These are phyloP conservation scores for Polytolypa hystricis DNA, from an alignment of 2,329 filamentous ascomycete genomes.

Conservation along the genomic window DNA sequence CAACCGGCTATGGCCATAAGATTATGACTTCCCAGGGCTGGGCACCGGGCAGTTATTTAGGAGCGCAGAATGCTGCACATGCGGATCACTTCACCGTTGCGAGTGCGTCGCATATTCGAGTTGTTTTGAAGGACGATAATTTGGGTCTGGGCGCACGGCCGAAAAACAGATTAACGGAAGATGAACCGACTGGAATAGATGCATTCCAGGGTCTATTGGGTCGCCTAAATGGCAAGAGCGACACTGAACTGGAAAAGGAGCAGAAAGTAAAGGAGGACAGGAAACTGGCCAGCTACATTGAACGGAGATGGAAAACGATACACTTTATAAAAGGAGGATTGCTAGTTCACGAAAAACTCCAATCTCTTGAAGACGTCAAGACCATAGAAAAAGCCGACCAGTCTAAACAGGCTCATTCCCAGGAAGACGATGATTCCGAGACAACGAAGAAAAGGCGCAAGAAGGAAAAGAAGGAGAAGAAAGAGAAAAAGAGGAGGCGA, in stretches of 20 bases:
- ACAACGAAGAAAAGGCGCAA: slow-evolving; percentile 22
- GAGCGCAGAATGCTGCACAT: slow-evolving; percentile 64
- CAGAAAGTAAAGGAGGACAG: slow-evolving; percentile 56
- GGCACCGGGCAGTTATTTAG: slow-evolving; percentile 74
- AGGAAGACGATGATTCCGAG: slow-evolving; percentile 15
- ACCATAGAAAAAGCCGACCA: slow-evolving; percentile 39
- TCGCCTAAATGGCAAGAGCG: slow-evolving; percentile 76
- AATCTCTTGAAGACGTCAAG: slow-evolving; percentile 15
- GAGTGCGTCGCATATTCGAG: slow-evolving; percentile 74
- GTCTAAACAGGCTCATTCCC: slow-evolving; percentile 36
- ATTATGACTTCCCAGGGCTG: slow-evolving; percentile 84
- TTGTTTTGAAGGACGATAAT: slow-evolving; percentile 79
- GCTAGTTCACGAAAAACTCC: slow-evolving; percentile 48
- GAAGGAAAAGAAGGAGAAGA: slow-evolving; percentile 14
- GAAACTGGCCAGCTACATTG: slow-evolving; percentile 62
- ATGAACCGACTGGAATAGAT: slow-evolving; percentile 70
- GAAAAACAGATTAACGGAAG: slow-evolving; percentile 54
- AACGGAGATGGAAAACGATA: slow-evolving; percentile 66
- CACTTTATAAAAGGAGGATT: slow-evolving; percentile 81
- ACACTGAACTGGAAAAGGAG: slow-evolving; percentile 60
- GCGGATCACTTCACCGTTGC: slow-evolving; percentile 66
- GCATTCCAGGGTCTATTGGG: slow-evolving; percentile 79
- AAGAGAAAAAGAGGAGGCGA: slow-evolving; percentile 21
- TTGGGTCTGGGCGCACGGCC: slow-evolving; percentile 76
- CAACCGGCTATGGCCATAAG: slow-evolving; percentile 73